Evolutionary conservation across 2,329 filamentous ascomycete genomes (phyloP).

Genomic region (Ceratocystis papillata): DNA sequence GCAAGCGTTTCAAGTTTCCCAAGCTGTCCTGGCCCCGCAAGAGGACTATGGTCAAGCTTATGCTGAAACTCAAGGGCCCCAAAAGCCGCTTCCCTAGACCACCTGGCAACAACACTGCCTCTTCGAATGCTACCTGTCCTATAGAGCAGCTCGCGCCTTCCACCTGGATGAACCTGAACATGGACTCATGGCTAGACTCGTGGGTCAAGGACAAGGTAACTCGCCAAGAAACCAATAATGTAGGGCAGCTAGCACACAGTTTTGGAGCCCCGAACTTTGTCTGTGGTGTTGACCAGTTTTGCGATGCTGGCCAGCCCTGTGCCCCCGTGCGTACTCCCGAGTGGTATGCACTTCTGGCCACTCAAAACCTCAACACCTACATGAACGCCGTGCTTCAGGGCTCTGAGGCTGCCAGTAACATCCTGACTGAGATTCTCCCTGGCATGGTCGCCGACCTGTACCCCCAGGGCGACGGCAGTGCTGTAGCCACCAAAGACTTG

Average conservation of each 20-base stretch:
- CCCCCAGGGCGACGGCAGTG: constrained; percentile 21
- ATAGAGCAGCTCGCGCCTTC: constrained; percentile 7
- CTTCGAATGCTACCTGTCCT: neutral
- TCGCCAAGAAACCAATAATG: constrained; percentile 16
- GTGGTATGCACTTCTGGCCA: constrained; percentile 24
- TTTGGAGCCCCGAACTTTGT: constrained; percentile 25
- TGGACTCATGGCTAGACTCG: constrained; percentile 21
- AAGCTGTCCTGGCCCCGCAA: neutral
- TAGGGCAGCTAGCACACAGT: constrained; percentile 22
- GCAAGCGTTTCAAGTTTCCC: constrained; percentile 2
- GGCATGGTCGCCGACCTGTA: constrained; percentile 24
- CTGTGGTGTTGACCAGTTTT: constrained; percentile 23
- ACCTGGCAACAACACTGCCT: neutral
- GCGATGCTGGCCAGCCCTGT: constrained; percentile 25
- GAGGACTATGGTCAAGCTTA: neutral
- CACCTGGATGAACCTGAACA: constrained; percentile 4
- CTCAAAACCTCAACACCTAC: constrained; percentile 24
- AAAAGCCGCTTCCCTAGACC: neutral
- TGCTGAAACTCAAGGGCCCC: neutral
- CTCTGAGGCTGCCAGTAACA: constrained; percentile 22
- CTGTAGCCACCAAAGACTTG: constrained; percentile 22
- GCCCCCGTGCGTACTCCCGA: constrained; percentile 22
- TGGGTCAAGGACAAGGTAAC: constrained; percentile 21
- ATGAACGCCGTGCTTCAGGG: constrained; percentile 23
- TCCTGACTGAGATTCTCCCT: constrained; percentile 23